Base-by-base conservation (phyloP, 2,329 filamentous ascomycete genomes). In the Chaetomium globosum region DNA sequence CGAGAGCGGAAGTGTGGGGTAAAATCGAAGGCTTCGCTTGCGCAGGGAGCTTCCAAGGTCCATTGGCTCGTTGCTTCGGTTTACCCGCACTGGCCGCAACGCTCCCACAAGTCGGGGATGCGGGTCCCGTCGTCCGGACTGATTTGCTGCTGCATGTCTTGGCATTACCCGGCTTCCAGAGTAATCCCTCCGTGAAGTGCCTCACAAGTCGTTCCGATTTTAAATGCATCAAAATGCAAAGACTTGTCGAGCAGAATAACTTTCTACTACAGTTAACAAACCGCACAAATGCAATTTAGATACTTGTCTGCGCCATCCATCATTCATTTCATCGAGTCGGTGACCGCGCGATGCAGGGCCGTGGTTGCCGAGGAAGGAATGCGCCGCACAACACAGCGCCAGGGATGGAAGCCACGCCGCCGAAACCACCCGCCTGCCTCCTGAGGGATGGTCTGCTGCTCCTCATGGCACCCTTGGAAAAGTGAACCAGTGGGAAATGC, bases 1-100 rank as follows among this genome's bases (percentile, higher is more conserved):
- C 64, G 56, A 66, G 59, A 28, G 23, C 61, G 63, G 62, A 61
- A 68, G 48, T 71, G 69, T 71, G 69, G 69, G 69, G 69, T 71
- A 69, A 68, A 65, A 63, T 64, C 31, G n/a, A 23, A 57, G 53
- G 49, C 48, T 28, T 61, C 63, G 58, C 58, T 59, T 56, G 55
- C 43, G 13, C 43, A 33, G 49, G 59, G 60, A 58, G 63, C 52
- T 64, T 43, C 39, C 39, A n/a, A 19, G 39, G 16, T 19, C 39
- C 39, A 43, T 43, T 43, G 39, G 39, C 39, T 43, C 39, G 13
- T n/a, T 19, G 16, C 16, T 43, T 61, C 54, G 56, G 49, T 67
- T 68, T 66, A 66, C 57, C 66, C 67, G 63, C 39, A 43, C 39
- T 43, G 39, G 39, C 39, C 39, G 39, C 39, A 43, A 43, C 54